Evolutionary conservation across 768 basidiomycete genomes (phyloP), one percentile per base, ranked within the genome.

Genomic region (Kwoniella europaea): DNA sequence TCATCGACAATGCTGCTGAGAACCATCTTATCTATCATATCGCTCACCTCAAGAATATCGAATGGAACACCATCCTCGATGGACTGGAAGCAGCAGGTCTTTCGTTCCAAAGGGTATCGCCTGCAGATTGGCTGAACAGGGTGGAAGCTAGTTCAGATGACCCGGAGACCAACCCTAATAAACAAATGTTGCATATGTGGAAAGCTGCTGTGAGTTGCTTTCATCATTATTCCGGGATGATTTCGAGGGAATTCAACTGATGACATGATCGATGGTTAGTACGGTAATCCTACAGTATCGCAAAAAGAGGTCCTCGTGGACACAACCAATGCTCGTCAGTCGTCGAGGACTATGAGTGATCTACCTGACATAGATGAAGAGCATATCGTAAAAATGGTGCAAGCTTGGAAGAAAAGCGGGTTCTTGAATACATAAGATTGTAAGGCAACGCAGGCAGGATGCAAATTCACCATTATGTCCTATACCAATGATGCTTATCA

Each of bases 21-120:
- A 55, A 73, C 43, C 68, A 64, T 20, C 55, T 69, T 4, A 80
- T 86, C 3, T 83, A 84, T 70, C 85, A 85, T 72, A 81, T 86
- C 67, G 78, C 83, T 24, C 84, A 86, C 68, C 84, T 85, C 4
- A 71, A 79, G 41, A 55, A 79, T 42, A 75, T 78, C 46, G 68
- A 74, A 42, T 88, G 87, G 86, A 74, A 82, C 35, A 70, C 77
- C 20, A 74, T 88, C 9, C 85, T 88, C 10, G 78, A 77, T 18
- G 80, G 82, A 1, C 83, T 88, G 18, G 60, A 76, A 2, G 24
- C 64, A 0, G 81, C 85, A 3, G 84, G 84, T 0, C 69, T 88
- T n/a, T 50, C 75, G 10, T 87, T 87, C 61, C 82, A 85, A n/a
- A 67, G 74, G 1, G 83, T 87, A 3, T 62, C 75, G 6, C 77